Percentiles rank a stretch among this genome's conserved stretches.
These are phyloP conservation scores for Calycina herbarum DNA, from an alignment of 2,329 filamentous ascomycete species.

Conservation along the genomic window DNA sequence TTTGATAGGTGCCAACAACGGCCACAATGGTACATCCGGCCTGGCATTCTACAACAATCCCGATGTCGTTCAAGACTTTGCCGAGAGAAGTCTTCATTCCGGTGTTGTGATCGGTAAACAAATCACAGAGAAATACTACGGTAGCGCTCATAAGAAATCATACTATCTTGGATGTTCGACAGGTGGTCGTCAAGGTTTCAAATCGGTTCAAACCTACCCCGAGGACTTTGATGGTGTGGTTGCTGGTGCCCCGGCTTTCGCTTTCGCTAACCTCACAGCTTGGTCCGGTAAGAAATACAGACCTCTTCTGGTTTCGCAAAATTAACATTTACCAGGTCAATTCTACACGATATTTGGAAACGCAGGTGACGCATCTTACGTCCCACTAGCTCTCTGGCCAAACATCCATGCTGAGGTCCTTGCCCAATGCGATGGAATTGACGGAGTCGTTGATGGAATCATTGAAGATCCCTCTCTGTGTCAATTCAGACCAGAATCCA, in stretches of 20 bases:
- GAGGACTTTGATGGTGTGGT: slow-evolving; percentile 45
- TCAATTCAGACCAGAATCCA: slow-evolving; percentile 33
- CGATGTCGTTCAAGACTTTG: slow-evolving; percentile 33
- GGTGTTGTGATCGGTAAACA: slow-evolving; percentile 29
- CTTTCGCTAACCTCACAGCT: slow-evolving; percentile 21
- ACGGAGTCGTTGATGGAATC: slow-evolving; percentile 42
- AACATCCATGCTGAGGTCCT: slow-evolving; percentile 35
- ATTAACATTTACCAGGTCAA: background rate
- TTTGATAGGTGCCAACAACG: slow-evolving; percentile 25
- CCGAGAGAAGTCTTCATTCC: slow-evolving; percentile 26
- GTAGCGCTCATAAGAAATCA: slow-evolving; percentile 33
- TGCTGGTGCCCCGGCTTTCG: slow-evolving; percentile 41
- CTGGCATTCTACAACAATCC: slow-evolving; percentile 24
- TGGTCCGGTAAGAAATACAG: slow-evolving; percentile 24
- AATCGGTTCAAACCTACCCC: slow-evolving; percentile 43
- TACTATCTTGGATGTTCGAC: slow-evolving; percentile 46
- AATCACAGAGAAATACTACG: slow-evolving; percentile 40
- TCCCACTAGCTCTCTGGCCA: slow-evolving; percentile 25
- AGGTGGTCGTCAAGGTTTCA: slow-evolving; percentile 45
- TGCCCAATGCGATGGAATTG: slow-evolving; percentile 41
- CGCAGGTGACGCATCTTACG: slow-evolving; percentile 14
- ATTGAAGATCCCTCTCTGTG: slow-evolving; percentile 43
- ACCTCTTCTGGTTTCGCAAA: too few relatives aligned
- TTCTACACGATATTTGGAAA: slow-evolving; percentile 17
- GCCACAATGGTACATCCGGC: slow-evolving; percentile 33